A percentile compares a stretch with the other conserved stretches of the same genome.
Evolutionary conservation across 106 monocot genomes (phyloP).

Genomic region (Dactylorhiza incarnata): DNA sequence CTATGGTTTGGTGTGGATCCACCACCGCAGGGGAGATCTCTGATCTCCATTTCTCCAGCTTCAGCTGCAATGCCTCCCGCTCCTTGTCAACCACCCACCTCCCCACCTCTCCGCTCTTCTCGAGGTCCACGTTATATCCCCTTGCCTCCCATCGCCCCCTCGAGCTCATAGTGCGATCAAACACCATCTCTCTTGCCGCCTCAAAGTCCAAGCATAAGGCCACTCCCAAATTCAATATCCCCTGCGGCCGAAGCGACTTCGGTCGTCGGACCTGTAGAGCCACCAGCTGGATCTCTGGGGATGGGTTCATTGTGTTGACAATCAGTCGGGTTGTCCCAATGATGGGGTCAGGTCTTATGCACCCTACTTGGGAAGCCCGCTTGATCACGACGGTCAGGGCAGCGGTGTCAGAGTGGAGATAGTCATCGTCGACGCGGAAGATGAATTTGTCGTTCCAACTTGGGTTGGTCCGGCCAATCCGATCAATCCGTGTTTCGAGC

Average conservation of each 20-base stretch:
- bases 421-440: conserved; percentile 9
- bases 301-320: neutral
- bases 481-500: conserved; percentile 9
- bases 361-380: conserved; percentile 10
- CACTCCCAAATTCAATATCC: conserved; percentile 1
- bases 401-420: conserved; percentile 9
- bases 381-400: conserved; percentile 15
- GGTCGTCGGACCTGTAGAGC: neutral
- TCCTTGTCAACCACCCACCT: neutral
- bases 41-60: neutral
- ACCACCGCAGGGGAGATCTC: neutral
- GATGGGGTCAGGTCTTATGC: conserved; percentile 23
- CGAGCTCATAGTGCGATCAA: neutral
- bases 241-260: neutral
- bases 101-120: neutral
- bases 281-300: neutral
- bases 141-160: neutral
- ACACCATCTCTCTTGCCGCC: neutral
- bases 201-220: neutral
- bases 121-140: neutral
- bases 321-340: conserved; percentile 36
- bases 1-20: neutral
- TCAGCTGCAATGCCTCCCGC: neutral
- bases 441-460: conserved; percentile 18
- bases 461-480: conserved; percentile 5